phyloP scores from a whole-genome alignment of 176 grass and related monocot genomes.

The Rhynchospora breviuscula region DNA sequence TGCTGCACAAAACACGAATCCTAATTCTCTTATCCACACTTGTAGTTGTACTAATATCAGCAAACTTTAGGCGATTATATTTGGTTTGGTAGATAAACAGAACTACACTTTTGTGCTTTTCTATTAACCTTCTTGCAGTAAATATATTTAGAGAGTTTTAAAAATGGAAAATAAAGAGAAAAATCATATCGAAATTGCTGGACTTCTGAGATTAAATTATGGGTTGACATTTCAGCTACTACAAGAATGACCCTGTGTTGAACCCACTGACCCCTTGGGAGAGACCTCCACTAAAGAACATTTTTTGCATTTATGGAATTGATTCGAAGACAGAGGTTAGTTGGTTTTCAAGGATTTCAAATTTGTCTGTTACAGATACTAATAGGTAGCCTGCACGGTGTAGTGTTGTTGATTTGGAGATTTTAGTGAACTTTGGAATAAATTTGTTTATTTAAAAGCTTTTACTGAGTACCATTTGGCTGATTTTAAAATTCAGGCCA shows the following conservation, averaged over 20 bases:
- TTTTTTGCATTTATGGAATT: slow-evolving; percentile 96
- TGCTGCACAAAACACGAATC: slow-evolving; percentile 22
- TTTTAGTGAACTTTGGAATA: neutral
- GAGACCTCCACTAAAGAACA: slow-evolving; percentile 91
- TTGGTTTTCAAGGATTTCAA: neutral
- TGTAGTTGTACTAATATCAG: neutral
- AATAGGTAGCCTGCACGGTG: neutral
- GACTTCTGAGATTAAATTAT: neutral
- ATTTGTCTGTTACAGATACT: neutral
- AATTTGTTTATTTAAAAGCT: neutral
- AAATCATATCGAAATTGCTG: neutral
- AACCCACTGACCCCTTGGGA: slow-evolving; percentile 95
- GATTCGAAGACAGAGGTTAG: slow-evolving; percentile 85
- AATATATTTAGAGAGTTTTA: neutral
- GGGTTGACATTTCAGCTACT: slow-evolving; percentile 48
- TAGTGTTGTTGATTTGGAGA: neutral
- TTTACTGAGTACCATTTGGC: neutral
- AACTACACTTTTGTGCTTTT: too few species aligned
- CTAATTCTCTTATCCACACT: neutral
- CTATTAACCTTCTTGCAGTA: neutral
- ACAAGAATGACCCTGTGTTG: slow-evolving; percentile 84
- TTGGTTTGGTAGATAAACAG: neutral
- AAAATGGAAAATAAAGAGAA: neutral
- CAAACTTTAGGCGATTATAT: neutral
- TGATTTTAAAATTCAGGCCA: neutral